Evolutionary conservation across 768 basidiomycete species (phyloP), one percentile per base, ranked within the genome.

Genomic region (Tulasnella sp.): DNA sequence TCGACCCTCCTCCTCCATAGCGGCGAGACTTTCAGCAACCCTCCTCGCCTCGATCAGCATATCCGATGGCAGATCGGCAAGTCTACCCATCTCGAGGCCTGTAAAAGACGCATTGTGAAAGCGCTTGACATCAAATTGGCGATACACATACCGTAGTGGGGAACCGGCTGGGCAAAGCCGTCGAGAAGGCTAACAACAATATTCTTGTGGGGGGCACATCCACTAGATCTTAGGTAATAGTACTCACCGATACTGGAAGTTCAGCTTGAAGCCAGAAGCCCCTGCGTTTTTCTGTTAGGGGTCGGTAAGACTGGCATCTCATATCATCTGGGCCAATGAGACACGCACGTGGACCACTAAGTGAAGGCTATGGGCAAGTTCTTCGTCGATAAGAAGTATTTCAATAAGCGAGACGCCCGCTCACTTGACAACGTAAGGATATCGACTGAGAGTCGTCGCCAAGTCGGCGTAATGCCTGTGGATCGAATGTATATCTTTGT

Each of bases 11-110:
- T 75, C 74, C 59, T 87, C 80, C 7, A 83, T 69, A 21, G 78
- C 78, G 2, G 76, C 71, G 9, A 96, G 77, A 8, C 70, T 72
- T 12, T 75, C 73, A 2, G 89, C 80, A 0, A 88, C 80, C 57
- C 79, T 73, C 60, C 71, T 77, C 4, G 79, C 83, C 68, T 86
- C 82, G 3, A 66, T 62, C 43, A 92, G 68, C 11, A 94, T 80
- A 49, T 86, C 79, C 0, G 69, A 62, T 0, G 94, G 94, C 0
- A 99, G 74, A 66, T 92, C 90, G 0, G 91, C 92, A 4, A 94
- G 77, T 49, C 81, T 80, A 11, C 93, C 92, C 25, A 97, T 78
- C 64, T 96, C 87, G 10, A 99, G 74, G 2, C 94, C 93, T 93
- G n/a, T n/a, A 63, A 22, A n/a, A 38, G 53, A 12, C 15, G 54